Percentiles rank a stretch among this genome's conserved stretches.
Evolutionary conservation across 1,284 basidiomycete genomes (phyloP).

Genomic region (Singerocomus rubriflavus): DNA sequence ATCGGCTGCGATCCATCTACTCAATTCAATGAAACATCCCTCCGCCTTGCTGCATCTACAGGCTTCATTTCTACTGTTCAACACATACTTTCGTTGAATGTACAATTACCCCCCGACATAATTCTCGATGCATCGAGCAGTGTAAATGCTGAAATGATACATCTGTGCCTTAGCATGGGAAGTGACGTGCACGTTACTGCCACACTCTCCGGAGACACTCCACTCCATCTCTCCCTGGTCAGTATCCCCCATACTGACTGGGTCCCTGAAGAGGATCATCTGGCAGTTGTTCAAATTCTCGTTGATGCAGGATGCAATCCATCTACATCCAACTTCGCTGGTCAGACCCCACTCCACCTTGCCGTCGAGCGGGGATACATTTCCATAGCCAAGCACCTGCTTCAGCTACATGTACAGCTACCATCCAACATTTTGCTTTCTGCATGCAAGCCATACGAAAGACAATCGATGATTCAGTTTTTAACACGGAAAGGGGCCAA

Average conservation of each 20-base stretch:
- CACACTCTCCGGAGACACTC: constrained; percentile 1
- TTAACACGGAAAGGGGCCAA: background rate
- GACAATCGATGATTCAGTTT: background rate
- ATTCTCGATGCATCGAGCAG: constrained; percentile 4
- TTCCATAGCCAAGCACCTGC: background rate
- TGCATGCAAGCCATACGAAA: background rate
- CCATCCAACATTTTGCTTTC: constrained; percentile 8
- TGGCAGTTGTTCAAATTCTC: background rate
- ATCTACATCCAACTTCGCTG: background rate
- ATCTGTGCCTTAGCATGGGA: constrained; percentile 1
- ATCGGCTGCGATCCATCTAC: background rate
- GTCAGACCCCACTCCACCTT: constrained; percentile 4
- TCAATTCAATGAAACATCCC: background rate
- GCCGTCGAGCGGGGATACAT: background rate
- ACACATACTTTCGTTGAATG: background rate
- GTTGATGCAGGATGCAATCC: constrained; percentile 8
- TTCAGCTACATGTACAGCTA: background rate
- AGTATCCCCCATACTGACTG: no score
- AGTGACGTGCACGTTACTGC: background rate
- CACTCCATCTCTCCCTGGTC: background rate
- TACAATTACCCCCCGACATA: constrained; percentile 7
- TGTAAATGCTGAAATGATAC: background rate
- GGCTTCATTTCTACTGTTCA: constrained; percentile 3
- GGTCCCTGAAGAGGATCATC: background rate
- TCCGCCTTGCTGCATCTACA: background rate